A percentile compares a stretch with the other conserved stretches of the same genome.
Conservation (phyloP, 148 eudicot genomes). For the Arctostaphylos glauca region DNA sequence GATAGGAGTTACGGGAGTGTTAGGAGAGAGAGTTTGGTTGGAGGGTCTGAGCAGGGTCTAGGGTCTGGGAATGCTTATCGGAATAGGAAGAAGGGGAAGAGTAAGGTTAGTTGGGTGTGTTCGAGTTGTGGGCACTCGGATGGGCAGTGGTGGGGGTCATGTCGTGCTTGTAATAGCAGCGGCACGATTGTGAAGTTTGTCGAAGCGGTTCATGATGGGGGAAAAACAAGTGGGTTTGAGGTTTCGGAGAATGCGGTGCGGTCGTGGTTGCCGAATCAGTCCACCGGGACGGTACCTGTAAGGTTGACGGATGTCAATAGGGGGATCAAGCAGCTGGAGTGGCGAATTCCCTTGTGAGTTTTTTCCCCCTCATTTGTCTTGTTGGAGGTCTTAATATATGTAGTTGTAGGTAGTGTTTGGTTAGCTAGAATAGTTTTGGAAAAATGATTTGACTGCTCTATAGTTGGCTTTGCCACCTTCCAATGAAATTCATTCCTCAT, state of each 20-base stretch:
- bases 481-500: neutral
- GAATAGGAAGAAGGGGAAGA: conserved; percentile 52
- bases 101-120: conserved; percentile 56
- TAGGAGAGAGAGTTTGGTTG: neutral
- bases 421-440: neutral
- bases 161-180: conserved; percentile 43
- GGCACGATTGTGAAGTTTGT: conserved; percentile 54
- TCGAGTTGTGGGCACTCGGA: conserved; percentile 63
- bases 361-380: neutral
- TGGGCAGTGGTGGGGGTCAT: conserved; percentile 94
- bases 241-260: conserved; percentile 52
- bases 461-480: neutral
- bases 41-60: conserved; percentile 6
- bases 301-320: conserved; percentile 71
- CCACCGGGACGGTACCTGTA: conserved; percentile 41
- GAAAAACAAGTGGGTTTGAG: conserved; percentile 46
- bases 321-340: conserved; percentile 47
- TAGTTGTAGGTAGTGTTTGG: neutral
- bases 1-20: neutral
- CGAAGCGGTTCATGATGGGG: conserved; percentile 27
- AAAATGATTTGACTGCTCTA: neutral
- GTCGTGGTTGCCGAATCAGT: conserved; percentile 66
- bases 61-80: conserved; percentile 17
- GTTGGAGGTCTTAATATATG: neutral
- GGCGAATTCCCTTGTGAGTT: conserved; percentile 89